These are phyloP conservation scores for Imleria badia DNA, from an alignment of 768 basidiomycete genomes.

Conservation along the genomic window DNA sequence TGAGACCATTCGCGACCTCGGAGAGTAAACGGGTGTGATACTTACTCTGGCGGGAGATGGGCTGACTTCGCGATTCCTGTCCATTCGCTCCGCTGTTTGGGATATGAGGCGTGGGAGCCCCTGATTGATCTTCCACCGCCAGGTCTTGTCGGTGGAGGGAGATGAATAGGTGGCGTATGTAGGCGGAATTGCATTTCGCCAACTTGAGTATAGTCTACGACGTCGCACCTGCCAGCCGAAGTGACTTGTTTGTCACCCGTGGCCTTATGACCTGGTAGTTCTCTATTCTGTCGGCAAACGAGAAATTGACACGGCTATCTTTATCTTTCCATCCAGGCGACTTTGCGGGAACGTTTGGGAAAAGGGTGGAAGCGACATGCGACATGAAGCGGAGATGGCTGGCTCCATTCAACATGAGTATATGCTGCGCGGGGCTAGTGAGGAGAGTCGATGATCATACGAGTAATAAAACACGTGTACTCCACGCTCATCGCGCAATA, in stretches of 20 bases:
- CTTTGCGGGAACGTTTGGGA: not conserved
- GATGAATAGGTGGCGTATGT: not conserved
- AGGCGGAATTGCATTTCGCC: not conserved
- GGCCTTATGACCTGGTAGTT: not conserved
- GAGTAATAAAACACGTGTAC: constrained; percentile 17
- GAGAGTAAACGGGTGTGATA: too few species aligned
- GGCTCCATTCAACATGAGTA: not conserved
- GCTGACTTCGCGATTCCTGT: not conserved
- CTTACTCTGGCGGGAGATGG: too few species aligned
- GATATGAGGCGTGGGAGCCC: not conserved
- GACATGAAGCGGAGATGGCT: constrained; percentile 10
- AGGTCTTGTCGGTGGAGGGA: not conserved
- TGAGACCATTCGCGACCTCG: constrained; percentile 50
- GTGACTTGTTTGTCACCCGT: not conserved
- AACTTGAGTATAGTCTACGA: not conserved
- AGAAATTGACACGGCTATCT: not conserved
- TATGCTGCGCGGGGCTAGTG: not conserved
- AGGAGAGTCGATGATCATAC: not conserved
- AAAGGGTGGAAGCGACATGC: not conserved
- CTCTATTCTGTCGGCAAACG: not conserved
- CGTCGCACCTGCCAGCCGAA: not conserved
- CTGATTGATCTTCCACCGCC: not conserved
- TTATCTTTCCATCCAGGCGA: not conserved
- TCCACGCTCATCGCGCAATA: constrained; percentile 1
- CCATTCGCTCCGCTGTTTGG: not conserved